Base-by-base conservation (phyloP, 805 yeast genomes). In the Saturnispora hagleri region DNA sequence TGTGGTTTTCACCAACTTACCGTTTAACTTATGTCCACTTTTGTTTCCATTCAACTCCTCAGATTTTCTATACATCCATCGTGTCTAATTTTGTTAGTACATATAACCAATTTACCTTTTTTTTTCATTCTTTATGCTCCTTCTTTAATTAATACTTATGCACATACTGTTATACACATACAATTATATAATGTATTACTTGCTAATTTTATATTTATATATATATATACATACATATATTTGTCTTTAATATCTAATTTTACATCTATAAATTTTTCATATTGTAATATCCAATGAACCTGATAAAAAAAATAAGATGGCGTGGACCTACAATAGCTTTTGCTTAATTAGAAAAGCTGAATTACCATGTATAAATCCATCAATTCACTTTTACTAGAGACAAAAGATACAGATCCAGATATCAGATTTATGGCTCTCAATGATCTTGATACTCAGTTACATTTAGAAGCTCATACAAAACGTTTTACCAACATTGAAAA, bases 401-500 rank as follows among this genome's bases (percentile, higher is more conserved):
- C 82, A 13, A 70, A 70, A 42, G 86, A 82, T 57, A 82, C 82
- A 3, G 96, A 88, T 59, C 85, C 93, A 3, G 96, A 88, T 62
- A 69, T 85, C 57, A 71, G 96, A 63, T 88, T 81, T 68, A 88
- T 88, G 96, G 95, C 90, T 2, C 69, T 88, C 51, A 84, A 78
- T 58, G 96, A 88, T 61, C 73, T 86, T 59, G 79, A 76, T 58
- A 76, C 76, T 60, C 67, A 62, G 48, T 52, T 66, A 55, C 51
- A 53, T 54, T 53, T 59, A 62, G 53, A 65, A 71, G 53, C 67
- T 58, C 48, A 61, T 67, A 79, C 59, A 62, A 71, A 47, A 2
- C 35, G 26, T 40, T 36, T 31, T 69, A 71, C 46, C 64, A 72
- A 17, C 60, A 42, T 68, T 73, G 50, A 66, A 65, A 34, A 69